Base-by-base conservation (phyloP, 371 early-diverging fungal genomes). In the Mortierella sp. region DNA sequence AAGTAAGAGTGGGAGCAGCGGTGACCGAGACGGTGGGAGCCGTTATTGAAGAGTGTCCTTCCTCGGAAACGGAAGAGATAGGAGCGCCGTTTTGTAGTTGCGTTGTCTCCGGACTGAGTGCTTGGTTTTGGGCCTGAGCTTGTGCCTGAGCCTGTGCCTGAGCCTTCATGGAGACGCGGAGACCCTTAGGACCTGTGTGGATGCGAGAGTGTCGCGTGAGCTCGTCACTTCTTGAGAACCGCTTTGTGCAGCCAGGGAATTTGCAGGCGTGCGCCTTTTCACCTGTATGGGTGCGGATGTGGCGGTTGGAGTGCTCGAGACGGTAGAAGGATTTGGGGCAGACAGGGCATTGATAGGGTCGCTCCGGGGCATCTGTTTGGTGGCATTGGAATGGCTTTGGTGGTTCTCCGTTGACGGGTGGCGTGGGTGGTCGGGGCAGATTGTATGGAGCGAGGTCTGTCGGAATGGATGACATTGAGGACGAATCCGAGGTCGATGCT, bases 161-260 rank as follows among this genome's bases (percentile, higher is more conserved):
- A 31, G 79, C 67, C 48, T 74, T 79, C 39, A 72, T 66, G 26
- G 73, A 39, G 3, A 66, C 75, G 13, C 82, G 82, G 34, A 77
- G 72, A 9, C 74, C 82, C 45, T 77, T 81, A 19, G 72, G 69
- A 39, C 73, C 72, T 31, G 84, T 85, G 73, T 94, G 94, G 45
- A 91, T 92, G 50, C 92, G 87, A 31, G 91, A 86, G 82, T 96
- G 96, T 53, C 94, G 89, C 66, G 93, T 92, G 37, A 97, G 90
- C 85, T 97, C 96, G 85, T 97, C 97, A 14, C 95, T 94, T 34
- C 96, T 89, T 43, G 96, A 91, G 86, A 97, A 97, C 16, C 93
- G 87, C 85, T 95, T 95, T 45, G 91, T 90, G 74, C 97, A 97
- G 67, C 90, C 89, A 8, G 89, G 88, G 68, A 87, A 89, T 22